Evolutionary conservation across 2,329 filamentous ascomycete species (phyloP).

Genomic region (Rhinocladiella mackenziei): DNA sequence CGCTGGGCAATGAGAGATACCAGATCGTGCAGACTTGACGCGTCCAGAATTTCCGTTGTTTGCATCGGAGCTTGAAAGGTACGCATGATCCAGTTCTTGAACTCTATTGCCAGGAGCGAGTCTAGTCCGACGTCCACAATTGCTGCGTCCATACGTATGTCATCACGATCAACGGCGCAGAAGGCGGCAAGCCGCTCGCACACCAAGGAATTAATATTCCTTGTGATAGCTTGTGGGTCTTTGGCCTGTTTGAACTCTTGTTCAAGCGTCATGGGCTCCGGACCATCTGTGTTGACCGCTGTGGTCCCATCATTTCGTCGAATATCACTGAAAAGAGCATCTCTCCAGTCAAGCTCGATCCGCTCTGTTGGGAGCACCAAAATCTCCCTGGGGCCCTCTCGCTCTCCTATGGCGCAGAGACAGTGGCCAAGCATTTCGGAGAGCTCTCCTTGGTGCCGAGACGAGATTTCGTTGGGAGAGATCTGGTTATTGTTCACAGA

Average conservation of each 20-base stretch:
- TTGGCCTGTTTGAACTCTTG: not conserved
- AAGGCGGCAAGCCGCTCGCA: not conserved
- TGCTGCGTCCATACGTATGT: not conserved
- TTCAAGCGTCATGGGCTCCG: not conserved
- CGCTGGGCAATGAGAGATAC: not conserved
- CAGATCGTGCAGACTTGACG: not conserved
- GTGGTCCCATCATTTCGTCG: not conserved
- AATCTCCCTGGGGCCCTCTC: not conserved
- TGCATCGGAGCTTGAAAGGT: constrained; percentile 29
- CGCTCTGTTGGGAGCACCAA: not conserved
- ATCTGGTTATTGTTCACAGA: not conserved
- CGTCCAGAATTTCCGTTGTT: constrained; percentile 27
- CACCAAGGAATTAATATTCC: not conserved
- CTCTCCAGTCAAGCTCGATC: not conserved
- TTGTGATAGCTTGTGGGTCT: not conserved
- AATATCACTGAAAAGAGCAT: not conserved
- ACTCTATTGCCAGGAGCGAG: constrained; percentile 8
- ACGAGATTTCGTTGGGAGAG: too few relatives aligned
- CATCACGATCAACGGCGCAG: not conserved
- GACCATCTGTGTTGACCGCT: not conserved
- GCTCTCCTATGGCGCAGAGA: not conserved
- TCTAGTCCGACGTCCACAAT: constrained; percentile 2
- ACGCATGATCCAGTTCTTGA: constrained; percentile 6
- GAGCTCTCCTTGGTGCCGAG: too few relatives aligned
- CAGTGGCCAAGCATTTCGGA: not conserved